Base-by-base conservation (phyloP, 2,329 filamentous ascomycete genomes). In the Scedosporium apiospermum region DNA sequence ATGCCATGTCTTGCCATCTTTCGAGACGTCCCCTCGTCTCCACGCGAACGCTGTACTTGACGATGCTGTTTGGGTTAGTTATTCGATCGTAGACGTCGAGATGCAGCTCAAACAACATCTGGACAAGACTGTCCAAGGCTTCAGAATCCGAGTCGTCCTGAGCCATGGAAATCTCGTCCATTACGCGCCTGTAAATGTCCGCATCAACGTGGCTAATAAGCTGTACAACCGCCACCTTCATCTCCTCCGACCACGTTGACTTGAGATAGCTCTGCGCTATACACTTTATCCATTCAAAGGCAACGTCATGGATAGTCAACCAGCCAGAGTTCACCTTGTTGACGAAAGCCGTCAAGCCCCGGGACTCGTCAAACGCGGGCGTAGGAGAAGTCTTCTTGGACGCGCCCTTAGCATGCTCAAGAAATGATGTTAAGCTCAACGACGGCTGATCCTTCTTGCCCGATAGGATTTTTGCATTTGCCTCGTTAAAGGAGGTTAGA, bases 21-120 rank as follows among this genome's bases (percentile, higher is more conserved):
- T 75, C 75, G 1, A 86, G 72, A 5, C 80, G 76, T 21, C 76
- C 74, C 63, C 79, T 80, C 6, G 81, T 81, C 65, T 82, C 78
- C 34, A 78, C 68, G 2, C 80, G 76, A 10, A 79, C 79, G 4
- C 70, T 73, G 57, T 76, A 76, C 59, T 83, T 80, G 21, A 82
- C 82, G 6, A 77, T 77, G 63, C 80, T 84, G 67, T 77, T 84
- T 1, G 82, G 81, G 63, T 83, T 83, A 9, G 79, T 84, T 62
- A 83, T 81, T 55, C 80, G 76, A 63, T 85, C 82, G 65, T 83
- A 85, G 6, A 86, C 78, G 65, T 87, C 84, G 9, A 87, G 75
- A 63, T 86, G 82, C 4, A 87, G 76, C 68, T 88, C 85, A 60
- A 86, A 84, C 1, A 86, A 70, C 78, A 85, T 86, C 61, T 85